Percentiles rank a stretch among this genome's conserved stretches.
These are phyloP conservation scores for Leccinum variabile DNA, from an alignment of 1,284 basidiomycete genomes.

Conservation along the genomic window DNA sequence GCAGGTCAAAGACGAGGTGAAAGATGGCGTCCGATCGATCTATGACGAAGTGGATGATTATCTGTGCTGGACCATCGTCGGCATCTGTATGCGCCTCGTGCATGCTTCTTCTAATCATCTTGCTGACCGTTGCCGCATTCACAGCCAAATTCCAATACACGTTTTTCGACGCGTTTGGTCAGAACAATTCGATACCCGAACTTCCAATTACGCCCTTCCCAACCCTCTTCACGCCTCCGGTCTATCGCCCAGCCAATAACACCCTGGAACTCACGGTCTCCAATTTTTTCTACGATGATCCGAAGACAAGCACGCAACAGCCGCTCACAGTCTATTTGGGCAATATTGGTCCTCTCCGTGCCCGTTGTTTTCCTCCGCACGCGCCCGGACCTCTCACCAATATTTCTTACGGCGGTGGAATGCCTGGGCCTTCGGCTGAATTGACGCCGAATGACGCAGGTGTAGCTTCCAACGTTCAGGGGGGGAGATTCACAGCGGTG, in stretches of 20 bases:
- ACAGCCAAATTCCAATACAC: conserved; percentile 89
- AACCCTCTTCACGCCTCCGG: conserved; percentile 78
- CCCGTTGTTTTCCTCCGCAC: conserved; percentile 69
- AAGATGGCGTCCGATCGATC: conserved; percentile 66
- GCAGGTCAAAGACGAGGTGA: conserved; percentile 70
- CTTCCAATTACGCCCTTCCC: conserved; percentile 88
- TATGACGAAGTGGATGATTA: conserved; percentile 92
- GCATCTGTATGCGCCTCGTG: conserved; percentile 72
- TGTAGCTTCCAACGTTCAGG: conserved; percentile 27
- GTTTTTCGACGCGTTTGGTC: conserved; percentile 88
- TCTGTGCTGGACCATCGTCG: conserved; percentile 94
- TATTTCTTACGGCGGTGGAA: conserved; percentile 51
- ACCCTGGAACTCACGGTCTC: conserved; percentile 81
- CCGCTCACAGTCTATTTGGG: conserved; percentile 88
- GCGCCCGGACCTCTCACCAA: conserved; percentile 63
- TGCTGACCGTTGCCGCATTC: conserved; percentile 22
- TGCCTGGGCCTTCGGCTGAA: conserved; percentile 36
- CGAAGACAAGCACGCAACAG: conserved; percentile 59
- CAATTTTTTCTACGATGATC: conserved; percentile 78
- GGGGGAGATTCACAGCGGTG: conserved; percentile 53
- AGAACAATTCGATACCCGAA: conserved; percentile 72
- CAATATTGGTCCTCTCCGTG: conserved; percentile 78
- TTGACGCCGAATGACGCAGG: conserved; percentile 35
- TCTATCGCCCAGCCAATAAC: conserved; percentile 70
- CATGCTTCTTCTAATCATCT: conserved; percentile 10